These are phyloP conservation scores for Graphiopsis chlorocephala DNA, from an alignment of 2,329 filamentous ascomycete genomes.

Conservation along the genomic window DNA sequence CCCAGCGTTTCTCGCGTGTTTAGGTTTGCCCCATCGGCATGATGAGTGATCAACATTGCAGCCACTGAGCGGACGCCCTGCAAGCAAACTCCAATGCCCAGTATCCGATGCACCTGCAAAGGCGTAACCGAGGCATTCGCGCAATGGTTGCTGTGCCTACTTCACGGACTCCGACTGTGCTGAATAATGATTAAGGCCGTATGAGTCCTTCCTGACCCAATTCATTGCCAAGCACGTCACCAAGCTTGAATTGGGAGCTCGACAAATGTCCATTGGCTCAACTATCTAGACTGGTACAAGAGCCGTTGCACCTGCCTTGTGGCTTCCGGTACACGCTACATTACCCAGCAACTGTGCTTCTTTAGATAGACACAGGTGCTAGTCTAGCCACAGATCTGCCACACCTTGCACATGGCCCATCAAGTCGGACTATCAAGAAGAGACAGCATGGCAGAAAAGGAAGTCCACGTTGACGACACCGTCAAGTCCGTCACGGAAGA, in stretches of 20 bases:
- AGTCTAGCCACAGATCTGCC: not conserved
- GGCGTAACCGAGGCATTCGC: not conserved
- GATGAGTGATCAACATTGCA: constrained; percentile 1
- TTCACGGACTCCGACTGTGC: not conserved
- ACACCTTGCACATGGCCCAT: not conserved
- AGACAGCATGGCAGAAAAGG: constrained; percentile 5
- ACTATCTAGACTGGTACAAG: not conserved
- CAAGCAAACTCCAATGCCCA: not conserved
- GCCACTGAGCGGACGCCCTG: not conserved
- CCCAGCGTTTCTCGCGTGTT: not conserved
- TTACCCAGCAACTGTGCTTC: not conserved
- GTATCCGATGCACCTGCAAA: not conserved
- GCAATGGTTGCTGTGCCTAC: not conserved
- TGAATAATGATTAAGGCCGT: not conserved
- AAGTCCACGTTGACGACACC: not conserved
- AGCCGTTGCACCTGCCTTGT: not conserved
- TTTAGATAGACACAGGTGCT: not conserved
- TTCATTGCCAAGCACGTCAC: not conserved
- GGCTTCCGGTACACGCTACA: not conserved
- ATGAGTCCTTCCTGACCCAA: not conserved
- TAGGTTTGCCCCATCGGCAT: not conserved
- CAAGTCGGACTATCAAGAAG: not conserved
- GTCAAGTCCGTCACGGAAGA: not conserved
- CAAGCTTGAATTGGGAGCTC: not conserved
- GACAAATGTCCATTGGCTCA: not conserved